Evolutionary conservation across 805 yeast species (phyloP).

Genomic region (Saccharomyces cerevisiae): DNA sequence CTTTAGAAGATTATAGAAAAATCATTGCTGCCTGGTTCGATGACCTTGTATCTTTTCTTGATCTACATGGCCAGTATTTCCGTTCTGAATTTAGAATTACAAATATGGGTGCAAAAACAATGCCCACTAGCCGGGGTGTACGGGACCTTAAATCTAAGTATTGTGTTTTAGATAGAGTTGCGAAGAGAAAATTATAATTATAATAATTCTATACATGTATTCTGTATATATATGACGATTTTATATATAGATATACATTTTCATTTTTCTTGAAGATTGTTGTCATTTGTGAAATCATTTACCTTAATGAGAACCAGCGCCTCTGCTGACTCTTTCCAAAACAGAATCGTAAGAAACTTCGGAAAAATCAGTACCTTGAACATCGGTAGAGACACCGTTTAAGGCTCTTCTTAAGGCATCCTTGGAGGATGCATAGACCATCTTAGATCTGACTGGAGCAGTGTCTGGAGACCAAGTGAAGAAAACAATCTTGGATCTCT

Average conservation of each 20-base stretch:
- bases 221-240: background rate
- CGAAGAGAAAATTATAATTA: background rate
- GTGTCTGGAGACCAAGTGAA: conserved; percentile 97
- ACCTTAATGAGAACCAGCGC: conserved; percentile 53
- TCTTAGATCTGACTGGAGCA: conserved; percentile 89
- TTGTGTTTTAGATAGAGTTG: background rate
- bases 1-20: background rate
- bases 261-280: background rate
- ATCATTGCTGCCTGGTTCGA: background rate
- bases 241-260: background rate
- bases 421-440: conserved; percentile 97
- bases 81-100: background rate
- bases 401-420: conserved; percentile 96
- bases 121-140: background rate
- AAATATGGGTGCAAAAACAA: background rate
- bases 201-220: background rate
- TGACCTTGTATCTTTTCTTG: background rate
- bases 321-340: conserved; percentile 79
- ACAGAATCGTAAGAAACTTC: conserved; percentile 95
- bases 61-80: background rate
- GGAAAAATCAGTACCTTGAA: conserved; percentile 96
- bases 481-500: conserved; percentile 67
- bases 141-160: background rate
- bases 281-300: conserved; percentile 1
- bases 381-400: conserved; percentile 87